A percentile compares a stretch with the other conserved stretches of the same genome.
Evolutionary conservation across 257 asterid species (phyloP).

Genomic region (Paraleonurus japonicus): DNA sequence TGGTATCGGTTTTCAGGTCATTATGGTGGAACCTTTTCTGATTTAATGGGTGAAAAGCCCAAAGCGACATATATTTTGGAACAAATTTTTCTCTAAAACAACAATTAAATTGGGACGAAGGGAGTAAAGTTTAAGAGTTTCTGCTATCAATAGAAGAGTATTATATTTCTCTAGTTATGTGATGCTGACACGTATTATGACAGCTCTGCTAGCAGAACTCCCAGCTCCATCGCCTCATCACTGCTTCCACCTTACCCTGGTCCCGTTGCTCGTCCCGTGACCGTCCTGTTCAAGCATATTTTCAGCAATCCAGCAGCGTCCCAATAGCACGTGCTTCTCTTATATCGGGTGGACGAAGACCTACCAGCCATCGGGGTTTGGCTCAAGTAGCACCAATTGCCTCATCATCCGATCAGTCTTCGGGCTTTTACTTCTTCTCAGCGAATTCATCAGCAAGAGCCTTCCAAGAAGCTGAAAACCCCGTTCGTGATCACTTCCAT

Average conservation of each 20-base stretch:
- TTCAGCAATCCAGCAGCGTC: slow-evolving; percentile 56
- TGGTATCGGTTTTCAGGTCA: not conserved
- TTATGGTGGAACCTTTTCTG: not conserved
- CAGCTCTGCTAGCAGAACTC: slow-evolving; percentile 75
- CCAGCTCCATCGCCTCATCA: slow-evolving; percentile 63
- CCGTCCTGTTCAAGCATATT: slow-evolving; percentile 65
- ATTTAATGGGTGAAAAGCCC: not conserved
- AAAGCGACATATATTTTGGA: too few species aligned
- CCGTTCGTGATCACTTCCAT: slow-evolving; percentile 38
- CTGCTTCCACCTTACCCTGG: slow-evolving; percentile 69
- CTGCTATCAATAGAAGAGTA: not conserved
- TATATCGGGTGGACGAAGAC: slow-evolving; percentile 47
- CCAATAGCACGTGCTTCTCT: slow-evolving; percentile 45
- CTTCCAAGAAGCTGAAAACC: slow-evolving; percentile 57
- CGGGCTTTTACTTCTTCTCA: slow-evolving; percentile 57
- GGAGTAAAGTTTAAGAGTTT: too few species aligned
- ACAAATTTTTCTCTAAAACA: too few species aligned
- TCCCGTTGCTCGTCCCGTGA: slow-evolving; percentile 57
- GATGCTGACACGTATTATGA: slow-evolving; percentile 9
- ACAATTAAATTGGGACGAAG: too few species aligned
- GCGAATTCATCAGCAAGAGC: slow-evolving; percentile 54
- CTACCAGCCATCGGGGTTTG: slow-evolving; percentile 50
- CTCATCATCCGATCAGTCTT: slow-evolving; percentile 56
- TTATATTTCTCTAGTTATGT: not conserved
- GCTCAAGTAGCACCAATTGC: slow-evolving; percentile 50